Conservation (phyloP, 352 stramenopile genomes). For the Thraustochytrium striatum region DNA sequence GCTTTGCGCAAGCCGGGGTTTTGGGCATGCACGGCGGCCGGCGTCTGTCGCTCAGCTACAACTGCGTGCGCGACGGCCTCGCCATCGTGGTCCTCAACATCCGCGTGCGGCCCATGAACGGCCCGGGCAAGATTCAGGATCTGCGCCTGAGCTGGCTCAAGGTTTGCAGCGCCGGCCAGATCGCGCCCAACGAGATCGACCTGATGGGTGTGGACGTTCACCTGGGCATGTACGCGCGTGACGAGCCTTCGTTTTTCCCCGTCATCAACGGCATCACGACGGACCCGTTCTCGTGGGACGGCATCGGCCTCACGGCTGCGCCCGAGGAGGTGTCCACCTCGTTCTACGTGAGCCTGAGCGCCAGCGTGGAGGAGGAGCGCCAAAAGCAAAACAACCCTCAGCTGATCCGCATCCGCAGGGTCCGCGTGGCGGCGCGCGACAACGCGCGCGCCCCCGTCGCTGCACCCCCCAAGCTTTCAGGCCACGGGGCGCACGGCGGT, state of each 20-base stretch:
- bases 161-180: conserved; percentile 35
- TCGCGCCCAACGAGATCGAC: not conserved
- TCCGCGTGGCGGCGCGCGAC: not conserved
- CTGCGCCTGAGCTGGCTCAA: conserved; percentile 45
- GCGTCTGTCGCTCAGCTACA: conserved; percentile 26
- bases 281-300: conserved; percentile 25
- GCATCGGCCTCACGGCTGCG: not conserved
- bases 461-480: conserved; percentile 14
- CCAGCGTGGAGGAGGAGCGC: conserved; percentile 17
- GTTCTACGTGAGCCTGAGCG: conserved; percentile 29
- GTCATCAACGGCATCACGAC: conserved; percentile 40
- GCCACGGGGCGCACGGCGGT: conserved; percentile 13
- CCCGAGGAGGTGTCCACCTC: conserved; percentile 30
- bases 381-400: not conserved
- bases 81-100: conserved; percentile 12
- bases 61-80: conserved; percentile 30
- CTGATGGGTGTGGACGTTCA: conserved; percentile 43
- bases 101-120: not conserved
- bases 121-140: not conserved
- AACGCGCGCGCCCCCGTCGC: not conserved
- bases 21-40: conserved; percentile 31
- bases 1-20: conserved; percentile 19
- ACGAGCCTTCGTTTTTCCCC: conserved; percentile 34
- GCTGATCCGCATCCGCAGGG: conserved; percentile 4
- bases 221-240: conserved; percentile 40